Base-by-base conservation (phyloP, 106 monocot species). In the Apostasia ramifera region DNA sequence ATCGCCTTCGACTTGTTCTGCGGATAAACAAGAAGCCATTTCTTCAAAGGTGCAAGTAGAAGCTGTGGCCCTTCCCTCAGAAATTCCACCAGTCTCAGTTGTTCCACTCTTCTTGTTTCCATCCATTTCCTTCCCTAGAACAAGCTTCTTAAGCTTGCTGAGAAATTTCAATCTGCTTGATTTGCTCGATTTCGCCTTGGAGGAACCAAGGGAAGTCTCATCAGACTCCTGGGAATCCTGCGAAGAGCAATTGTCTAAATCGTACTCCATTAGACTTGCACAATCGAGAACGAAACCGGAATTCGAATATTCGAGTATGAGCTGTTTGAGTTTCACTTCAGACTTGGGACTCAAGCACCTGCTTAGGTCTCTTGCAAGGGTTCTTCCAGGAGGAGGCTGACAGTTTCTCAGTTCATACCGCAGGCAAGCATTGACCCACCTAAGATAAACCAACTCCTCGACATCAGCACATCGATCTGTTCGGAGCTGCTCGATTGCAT, bases 371-470 rank as follows among this genome's bases (percentile, higher is more conserved):
- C 68, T 81, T 37, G 94, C 94, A 4, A 57, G 44, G 44, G 63
- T 55, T 73, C 72, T 73, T 44, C 79, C 82, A 49, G 60, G 62
- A 56, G 75, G 42, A 8, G 77, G 70, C 53, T 86, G 74, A 64
- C 63, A 77, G 44, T 83, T 78, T 45, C 76, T 78, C 44, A 88
- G 59, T 58, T 94, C 94, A 58, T 94, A 78, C 53, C 94, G 70
- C 47, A 94, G 67, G 80, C 94, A 91, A 51, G 94, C 94, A 72
- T 94, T 91, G 57, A 94, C 54, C 94, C 94, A 88, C 66, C 78
- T 79, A 40, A 94, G 91, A 59, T 94, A 91, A 8, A 94, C 88
- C 38, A 94, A 55, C 60, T 94, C 91, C 68, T 91, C 91, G 2
- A 91, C 73, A 41, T 88, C 83, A n/a, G 76, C 58, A 56, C 63